A percentile compares a stretch with the other conserved stretches of the same genome.
Evolutionary conservation across 2,329 filamentous ascomycete genomes (phyloP).

Genomic region (Calonectria montana): DNA sequence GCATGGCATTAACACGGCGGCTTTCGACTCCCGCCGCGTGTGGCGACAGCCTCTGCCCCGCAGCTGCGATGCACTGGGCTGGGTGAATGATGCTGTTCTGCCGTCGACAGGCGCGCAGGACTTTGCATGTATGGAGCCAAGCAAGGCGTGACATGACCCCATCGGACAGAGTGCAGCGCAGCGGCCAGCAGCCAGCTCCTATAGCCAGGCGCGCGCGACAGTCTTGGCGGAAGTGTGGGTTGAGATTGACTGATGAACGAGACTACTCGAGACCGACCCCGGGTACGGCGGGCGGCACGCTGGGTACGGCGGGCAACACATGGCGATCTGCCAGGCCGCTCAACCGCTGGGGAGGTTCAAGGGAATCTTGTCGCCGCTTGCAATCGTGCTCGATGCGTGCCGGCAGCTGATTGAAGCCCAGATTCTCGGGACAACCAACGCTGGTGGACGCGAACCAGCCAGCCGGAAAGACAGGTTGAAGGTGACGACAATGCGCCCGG

Average conservation of each 20-base stretch:
- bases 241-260: neutral
- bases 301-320: neutral
- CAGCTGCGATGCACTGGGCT: neutral
- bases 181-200: neutral
- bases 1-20: neutral
- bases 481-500: neutral
- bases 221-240: neutral
- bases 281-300: conserved; percentile 11
- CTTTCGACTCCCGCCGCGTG: conserved; percentile 1
- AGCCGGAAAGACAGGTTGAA: neutral
- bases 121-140: neutral
- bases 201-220: neutral
- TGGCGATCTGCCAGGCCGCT: neutral
- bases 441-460: neutral
- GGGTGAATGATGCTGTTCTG: neutral
- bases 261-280: neutral
- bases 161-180: neutral
- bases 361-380: neutral
- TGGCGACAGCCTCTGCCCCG: conserved; percentile 3
- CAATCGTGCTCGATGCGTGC: neutral
- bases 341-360: neutral
- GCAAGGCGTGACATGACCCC: neutral
- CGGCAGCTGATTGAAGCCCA: neutral
- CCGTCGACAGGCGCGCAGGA: neutral
- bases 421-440: neutral